Base-by-base conservation (phyloP, 202 grass and related monocot genomes). In the Cymbopogon flexuosus region DNA sequence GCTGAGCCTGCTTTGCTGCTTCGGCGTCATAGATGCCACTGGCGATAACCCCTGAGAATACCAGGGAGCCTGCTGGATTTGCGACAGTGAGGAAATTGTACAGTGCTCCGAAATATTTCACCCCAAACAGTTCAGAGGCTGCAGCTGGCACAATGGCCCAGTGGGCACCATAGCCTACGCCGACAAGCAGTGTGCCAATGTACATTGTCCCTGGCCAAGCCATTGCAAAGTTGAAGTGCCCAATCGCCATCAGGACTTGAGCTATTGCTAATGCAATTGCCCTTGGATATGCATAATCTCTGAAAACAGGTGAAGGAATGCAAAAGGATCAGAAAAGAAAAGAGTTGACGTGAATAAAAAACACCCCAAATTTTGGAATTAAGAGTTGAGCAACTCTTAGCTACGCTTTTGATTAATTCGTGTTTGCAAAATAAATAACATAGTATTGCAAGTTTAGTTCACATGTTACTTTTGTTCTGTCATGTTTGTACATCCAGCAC, bases 101-200 rank as follows among this genome's bases (percentile, higher is more conserved):
- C 56, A 97, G 40, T 21, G 89, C 68, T 74, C 93, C 93, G 1
- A 97, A 97, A 43, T 90, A 85, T 52, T 93, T 96, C 54, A 93
- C 70, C 9, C 93, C 93, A 34, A 96, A 96, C 8, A 96, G 73
- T 76, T 96, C 90, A 14, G 90, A 96, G 71, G 90, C 90, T 42
- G 93, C 90, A 0, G 93, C 93, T 22, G 93, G 93, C 61, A 90
- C 93, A 39, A 96, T 93, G 47, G 93, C 89, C 93, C 93, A 96
- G 57, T 96, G 93, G 5, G 93, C 93, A 12, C 93, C 93, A 5
- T 96, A 96, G 40, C 93, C 90, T 12, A 96, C 77, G 23, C 93
- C 93, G 3, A 96, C 84, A 5, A 96, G 93, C 27, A 96, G 83
- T 13, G 93, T 93, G 45, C 93, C 88, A 4, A 93, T 24, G 80